Evolutionary conservation across 805 yeast species (phyloP).

Genomic region (Phaffomyces thermotolerans): DNA sequence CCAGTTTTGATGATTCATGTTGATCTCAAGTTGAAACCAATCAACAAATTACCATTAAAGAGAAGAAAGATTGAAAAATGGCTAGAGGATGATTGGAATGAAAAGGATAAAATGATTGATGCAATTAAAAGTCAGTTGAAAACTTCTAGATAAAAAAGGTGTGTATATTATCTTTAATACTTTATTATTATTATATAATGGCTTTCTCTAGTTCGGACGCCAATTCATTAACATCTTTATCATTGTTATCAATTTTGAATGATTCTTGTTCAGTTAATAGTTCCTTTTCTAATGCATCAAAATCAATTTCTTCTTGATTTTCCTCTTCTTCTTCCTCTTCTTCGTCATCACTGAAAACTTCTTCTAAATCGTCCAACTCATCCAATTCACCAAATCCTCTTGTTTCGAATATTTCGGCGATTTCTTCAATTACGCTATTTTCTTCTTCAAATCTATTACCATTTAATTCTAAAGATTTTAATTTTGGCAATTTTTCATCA

Average conservation of each 20-base stretch:
- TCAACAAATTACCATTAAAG: constrained; percentile 44
- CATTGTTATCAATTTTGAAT: constrained; percentile 35
- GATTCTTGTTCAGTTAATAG: constrained; percentile 32
- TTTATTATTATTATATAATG: constrained; percentile 28
- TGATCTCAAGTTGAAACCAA: constrained; percentile 25
- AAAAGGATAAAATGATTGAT: constrained; percentile 50
- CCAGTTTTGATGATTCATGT: constrained; percentile 23
- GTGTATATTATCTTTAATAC: too few species aligned
- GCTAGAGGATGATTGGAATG: constrained; percentile 68
- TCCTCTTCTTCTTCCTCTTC: constrained; percentile 35
- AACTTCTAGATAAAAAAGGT: constrained; percentile 5
- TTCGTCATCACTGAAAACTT: constrained; percentile 47
- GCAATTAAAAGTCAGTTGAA: constrained; percentile 30
- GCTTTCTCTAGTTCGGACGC: constrained; percentile 55
- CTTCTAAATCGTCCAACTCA: constrained; percentile 93
- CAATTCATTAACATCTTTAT: constrained; percentile 45
- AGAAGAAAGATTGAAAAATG: constrained; percentile 59
- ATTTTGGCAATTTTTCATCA: constrained; percentile 45
- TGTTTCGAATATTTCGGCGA: constrained; percentile 55
- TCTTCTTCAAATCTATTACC: constrained; percentile 94
- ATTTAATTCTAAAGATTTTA: constrained; percentile 71
- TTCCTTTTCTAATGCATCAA: constrained; percentile 31
- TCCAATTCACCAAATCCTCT: constrained; percentile 81
- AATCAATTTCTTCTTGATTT: constrained; percentile 29
- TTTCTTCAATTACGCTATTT: constrained; percentile 54